phyloP scores from a whole-genome alignment of 2,329 filamentous ascomycete genomes.

The Metarhizium brunneum region DNA sequence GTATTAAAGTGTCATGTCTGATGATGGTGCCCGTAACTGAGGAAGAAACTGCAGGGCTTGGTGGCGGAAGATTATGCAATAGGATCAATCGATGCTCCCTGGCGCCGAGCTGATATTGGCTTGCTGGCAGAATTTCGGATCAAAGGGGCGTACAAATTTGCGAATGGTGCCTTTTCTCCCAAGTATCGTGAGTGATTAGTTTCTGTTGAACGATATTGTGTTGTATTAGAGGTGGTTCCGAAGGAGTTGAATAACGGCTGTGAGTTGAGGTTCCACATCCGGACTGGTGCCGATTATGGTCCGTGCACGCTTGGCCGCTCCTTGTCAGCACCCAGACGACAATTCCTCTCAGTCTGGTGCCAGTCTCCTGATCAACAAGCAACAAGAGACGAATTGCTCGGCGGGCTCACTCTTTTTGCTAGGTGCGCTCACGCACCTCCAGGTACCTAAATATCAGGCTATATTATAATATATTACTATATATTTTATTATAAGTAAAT shows the following conservation, averaged over 20 bases:
- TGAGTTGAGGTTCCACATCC: too few species aligned
- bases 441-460: too few species aligned
- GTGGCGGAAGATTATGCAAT: neutral
- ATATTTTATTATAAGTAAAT: too few species aligned
- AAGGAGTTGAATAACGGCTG: neutral
- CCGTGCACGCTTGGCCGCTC: neutral
- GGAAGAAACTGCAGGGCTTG: neutral
- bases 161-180: neutral
- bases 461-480: too few species aligned
- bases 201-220: neutral
- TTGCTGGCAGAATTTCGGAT: neutral
- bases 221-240: neutral
- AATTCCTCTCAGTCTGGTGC: too few species aligned
- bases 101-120: neutral
- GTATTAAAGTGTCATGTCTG: neutral
- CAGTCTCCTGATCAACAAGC: too few species aligned
- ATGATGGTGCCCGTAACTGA: neutral
- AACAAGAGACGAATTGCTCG: too few species aligned
- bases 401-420: too few species aligned
- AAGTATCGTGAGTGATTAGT: neutral
- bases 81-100: neutral
- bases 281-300: neutral
- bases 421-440: too few species aligned
- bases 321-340: neutral
- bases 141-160: neutral